phyloP scores from a whole-genome alignment of 768 basidiomycete genomes.

The Tulasnella sp. region DNA sequence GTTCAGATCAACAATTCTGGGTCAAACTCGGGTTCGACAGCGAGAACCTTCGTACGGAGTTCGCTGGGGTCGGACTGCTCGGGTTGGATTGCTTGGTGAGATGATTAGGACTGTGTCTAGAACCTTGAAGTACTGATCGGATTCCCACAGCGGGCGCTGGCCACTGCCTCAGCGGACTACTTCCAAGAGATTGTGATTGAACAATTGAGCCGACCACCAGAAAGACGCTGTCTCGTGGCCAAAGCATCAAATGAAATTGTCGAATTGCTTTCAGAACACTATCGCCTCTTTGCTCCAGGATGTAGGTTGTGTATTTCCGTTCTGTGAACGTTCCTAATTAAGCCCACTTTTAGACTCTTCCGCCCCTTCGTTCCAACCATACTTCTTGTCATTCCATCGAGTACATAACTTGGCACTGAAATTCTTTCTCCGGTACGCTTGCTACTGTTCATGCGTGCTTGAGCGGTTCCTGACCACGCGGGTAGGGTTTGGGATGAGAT shows the following conservation, averaged over 20 bases:
- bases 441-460: not conserved
- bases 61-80: slow-evolving; percentile 70
- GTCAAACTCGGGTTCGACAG: slow-evolving; percentile 70
- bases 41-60: slow-evolving; percentile 73
- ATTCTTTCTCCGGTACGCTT: slow-evolving; percentile 66
- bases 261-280: slow-evolving; percentile 77
- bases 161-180: slow-evolving; percentile 57
- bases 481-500: slow-evolving; percentile 79
- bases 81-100: slow-evolving; percentile 78
- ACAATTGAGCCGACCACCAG: slow-evolving; percentile 67
- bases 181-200: slow-evolving; percentile 72
- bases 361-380: slow-evolving; percentile 76
- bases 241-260: slow-evolving; percentile 83
- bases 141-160: not conserved
- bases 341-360: slow-evolving; percentile 57
- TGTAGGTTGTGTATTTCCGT: slow-evolving; percentile 48
- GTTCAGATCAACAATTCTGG: slow-evolving; percentile 51
- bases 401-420: slow-evolving; percentile 76
- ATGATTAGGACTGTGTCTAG: slow-evolving; percentile 5
- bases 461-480: not conserved
- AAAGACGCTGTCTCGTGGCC: slow-evolving; percentile 77
- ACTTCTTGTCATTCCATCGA: slow-evolving; percentile 78
- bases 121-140: not conserved
- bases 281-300: slow-evolving; percentile 80
- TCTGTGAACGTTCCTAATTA: slow-evolving; percentile 20